Conservation (phyloP, 768 basidiomycete species). For the Filobasidium floriforme region DNA sequence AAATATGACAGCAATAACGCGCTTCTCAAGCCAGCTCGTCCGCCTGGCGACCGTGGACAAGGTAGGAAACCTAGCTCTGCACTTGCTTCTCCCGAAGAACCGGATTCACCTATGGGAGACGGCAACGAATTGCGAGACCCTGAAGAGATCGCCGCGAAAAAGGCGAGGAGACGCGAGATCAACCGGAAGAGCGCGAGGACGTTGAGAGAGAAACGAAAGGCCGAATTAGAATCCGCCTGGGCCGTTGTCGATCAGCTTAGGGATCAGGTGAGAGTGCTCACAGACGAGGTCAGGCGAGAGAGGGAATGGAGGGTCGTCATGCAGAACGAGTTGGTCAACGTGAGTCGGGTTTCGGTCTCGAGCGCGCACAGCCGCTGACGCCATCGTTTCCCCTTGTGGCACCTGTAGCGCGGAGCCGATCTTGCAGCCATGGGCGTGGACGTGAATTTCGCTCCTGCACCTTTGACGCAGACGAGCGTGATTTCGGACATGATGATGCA, state of each 20-base stretch:
- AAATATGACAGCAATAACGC: neutral
- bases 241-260: neutral
- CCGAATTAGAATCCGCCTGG: constrained; percentile 4
- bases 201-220: constrained; percentile 9
- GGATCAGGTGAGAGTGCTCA: neutral
- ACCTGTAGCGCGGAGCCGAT: neutral
- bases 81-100: neutral
- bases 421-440: neutral
- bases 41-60: neutral
- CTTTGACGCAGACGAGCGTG: neutral
- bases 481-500: constrained; percentile 1
- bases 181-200: constrained; percentile 6
- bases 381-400: neutral
- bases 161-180: constrained; percentile 4
- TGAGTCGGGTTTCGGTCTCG: neutral
- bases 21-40: too few species aligned
- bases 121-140: neutral
- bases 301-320: neutral
- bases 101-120: neutral
- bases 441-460: neutral
- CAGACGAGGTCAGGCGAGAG: neutral
- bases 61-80: neutral
- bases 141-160: neutral
- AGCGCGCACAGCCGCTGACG: neutral
- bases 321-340: neutral